Evolutionary conservation across 768 basidiomycete genomes (phyloP).

Genomic region (Psilocybe cubensis): DNA sequence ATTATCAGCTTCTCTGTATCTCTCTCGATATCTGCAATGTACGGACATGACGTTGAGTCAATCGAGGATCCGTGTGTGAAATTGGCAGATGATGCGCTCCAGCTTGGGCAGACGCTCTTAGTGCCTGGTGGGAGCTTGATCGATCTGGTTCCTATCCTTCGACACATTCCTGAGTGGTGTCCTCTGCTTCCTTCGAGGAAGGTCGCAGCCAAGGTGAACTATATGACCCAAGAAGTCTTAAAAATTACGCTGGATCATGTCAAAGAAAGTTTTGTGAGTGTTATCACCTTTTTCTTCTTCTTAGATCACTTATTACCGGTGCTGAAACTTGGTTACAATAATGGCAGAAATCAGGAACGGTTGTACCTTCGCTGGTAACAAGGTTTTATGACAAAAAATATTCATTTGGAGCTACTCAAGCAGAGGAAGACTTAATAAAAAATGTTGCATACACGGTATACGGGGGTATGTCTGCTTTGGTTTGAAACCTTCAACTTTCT

Average conservation of each 20-base stretch:
- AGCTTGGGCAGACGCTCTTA: background rate
- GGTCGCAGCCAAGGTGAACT: constrained; percentile 20
- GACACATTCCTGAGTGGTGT: background rate
- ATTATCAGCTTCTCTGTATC: background rate
- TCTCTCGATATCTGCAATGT: background rate
- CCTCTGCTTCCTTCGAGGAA: background rate
- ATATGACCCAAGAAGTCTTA: constrained; percentile 10
- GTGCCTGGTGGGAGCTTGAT: background rate
- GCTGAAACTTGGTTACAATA: background rate
- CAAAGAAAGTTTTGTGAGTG: constrained; percentile 7
- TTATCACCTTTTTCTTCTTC: background rate
- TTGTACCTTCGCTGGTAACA: constrained; percentile 10
- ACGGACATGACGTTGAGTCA: background rate
- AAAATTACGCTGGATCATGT: constrained; percentile 11
- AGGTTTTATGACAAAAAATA: constrained; percentile 12
- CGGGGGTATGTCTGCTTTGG: constrained; percentile 9
- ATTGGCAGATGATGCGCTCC: background rate
- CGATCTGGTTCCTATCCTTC: background rate
- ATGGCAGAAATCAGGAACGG: constrained; percentile 7
- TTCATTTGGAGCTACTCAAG: background rate
- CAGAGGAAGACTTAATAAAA: constrained; percentile 9
- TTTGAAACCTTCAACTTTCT: background rate
- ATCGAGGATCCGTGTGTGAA: background rate
- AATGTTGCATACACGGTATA: constrained; percentile 17
- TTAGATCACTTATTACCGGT: background rate